Conservation (phyloP, 164 flowering plant species). For the Magnolia kwangsiensis region DNA sequence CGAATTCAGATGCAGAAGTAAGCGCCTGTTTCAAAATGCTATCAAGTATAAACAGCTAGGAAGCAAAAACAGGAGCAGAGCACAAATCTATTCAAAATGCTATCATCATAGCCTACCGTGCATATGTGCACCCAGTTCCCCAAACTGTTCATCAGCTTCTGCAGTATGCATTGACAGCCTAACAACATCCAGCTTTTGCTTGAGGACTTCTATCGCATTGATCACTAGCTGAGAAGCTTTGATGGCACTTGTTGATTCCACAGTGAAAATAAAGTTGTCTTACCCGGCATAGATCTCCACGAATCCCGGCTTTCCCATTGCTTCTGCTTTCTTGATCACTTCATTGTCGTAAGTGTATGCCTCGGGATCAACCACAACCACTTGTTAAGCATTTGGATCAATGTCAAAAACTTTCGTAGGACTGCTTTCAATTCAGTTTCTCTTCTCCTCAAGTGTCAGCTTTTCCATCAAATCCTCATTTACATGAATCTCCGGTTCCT, state of each 20-base stretch:
- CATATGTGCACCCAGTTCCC: constrained; percentile 88
- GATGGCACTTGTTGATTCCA: constrained; percentile 90
- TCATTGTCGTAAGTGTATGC: constrained; percentile 93
- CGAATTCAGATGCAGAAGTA: no score
- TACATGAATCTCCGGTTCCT: constrained; percentile 82
- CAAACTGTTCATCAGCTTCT: constrained; percentile 91
- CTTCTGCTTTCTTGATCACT: constrained; percentile 87
- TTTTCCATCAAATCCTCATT: constrained; percentile 90
- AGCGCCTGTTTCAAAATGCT: no score
- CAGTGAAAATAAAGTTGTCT: constrained; percentile 89
- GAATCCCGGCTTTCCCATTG: constrained; percentile 93
- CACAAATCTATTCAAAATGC: no score
- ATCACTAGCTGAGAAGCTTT: constrained; percentile 82
- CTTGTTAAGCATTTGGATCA: constrained; percentile 72
- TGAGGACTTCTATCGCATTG: constrained; percentile 87
- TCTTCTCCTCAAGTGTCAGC: constrained; percentile 68
- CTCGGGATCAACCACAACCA: constrained; percentile 73
- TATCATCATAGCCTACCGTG: constrained; percentile 37
- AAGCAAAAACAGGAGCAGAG: no score
- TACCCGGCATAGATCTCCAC: constrained; percentile 81
- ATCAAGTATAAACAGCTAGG: no score
- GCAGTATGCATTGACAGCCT: constrained; percentile 80
- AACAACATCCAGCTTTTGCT: constrained; percentile 90
- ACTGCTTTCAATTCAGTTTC: constrained; percentile 69
- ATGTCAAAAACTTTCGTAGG: constrained; percentile 91